These are phyloP conservation scores for Podospora australis DNA, from an alignment of 495 filamentous ascomycete genomes.

Conservation along the genomic window DNA sequence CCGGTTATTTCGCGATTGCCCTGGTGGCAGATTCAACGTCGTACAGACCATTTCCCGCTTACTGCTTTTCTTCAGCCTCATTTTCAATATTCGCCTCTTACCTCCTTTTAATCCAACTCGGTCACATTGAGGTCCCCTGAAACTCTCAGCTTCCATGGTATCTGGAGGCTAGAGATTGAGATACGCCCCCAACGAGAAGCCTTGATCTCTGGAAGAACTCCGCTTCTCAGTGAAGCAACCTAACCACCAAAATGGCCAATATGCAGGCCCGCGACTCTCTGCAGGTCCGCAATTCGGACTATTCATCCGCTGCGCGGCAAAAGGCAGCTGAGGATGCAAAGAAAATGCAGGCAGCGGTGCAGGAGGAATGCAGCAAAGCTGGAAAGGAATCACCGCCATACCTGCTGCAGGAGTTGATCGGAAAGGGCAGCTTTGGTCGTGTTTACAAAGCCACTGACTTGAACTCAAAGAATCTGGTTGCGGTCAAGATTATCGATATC, in stretches of 20 bases:
- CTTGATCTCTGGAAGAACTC: no score
- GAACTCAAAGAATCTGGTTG: slow-evolving; percentile 61
- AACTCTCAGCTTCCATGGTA: neutral
- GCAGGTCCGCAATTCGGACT: slow-evolving; percentile 34
- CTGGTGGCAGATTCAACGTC: no score
- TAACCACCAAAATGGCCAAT: slow-evolving; percentile 30
- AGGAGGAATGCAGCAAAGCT: slow-evolving; percentile 41
- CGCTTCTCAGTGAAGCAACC: neutral
- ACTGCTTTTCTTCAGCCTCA: neutral
- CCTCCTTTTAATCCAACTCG: no score
- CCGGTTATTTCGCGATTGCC: no score
- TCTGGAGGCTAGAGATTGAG: neutral
- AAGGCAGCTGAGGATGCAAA: slow-evolving; percentile 50
- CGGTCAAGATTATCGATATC: slow-evolving; percentile 94
- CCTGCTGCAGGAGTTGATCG: slow-evolving; percentile 80
- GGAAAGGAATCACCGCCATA: slow-evolving; percentile 52
- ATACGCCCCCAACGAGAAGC: no score
- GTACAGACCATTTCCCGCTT: neutral
- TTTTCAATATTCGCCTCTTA: no score
- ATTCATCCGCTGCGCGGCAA: slow-evolving; percentile 33
- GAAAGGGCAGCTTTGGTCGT: slow-evolving; percentile 90
- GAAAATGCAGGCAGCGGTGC: slow-evolving; percentile 45
- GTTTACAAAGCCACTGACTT: slow-evolving; percentile 75
- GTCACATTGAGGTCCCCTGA: neutral
- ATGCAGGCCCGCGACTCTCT: slow-evolving; percentile 37